These are phyloP conservation scores for Chlorophyllum brunneum DNA, from an alignment of 768 basidiomycete genomes.

Conservation along the genomic window DNA sequence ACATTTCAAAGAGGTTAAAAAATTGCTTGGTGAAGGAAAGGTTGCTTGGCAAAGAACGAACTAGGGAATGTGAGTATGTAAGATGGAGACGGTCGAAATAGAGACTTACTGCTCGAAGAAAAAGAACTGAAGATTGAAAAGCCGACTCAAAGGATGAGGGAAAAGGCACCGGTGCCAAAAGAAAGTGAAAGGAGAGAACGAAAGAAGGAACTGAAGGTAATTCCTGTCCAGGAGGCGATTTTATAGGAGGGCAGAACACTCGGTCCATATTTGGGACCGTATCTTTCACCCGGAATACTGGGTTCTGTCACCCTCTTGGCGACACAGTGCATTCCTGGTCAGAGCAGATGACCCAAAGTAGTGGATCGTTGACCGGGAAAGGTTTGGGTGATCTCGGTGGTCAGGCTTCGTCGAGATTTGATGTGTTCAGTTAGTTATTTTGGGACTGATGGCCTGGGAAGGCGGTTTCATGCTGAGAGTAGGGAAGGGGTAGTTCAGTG, in stretches of 20 bases:
- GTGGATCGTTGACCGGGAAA: neutral
- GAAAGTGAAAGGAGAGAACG: constrained; percentile 10
- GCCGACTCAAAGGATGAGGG: constrained; percentile 5
- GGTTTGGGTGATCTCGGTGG: neutral
- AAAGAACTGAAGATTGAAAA: constrained; percentile 4
- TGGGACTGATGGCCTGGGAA: neutral
- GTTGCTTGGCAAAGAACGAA: constrained; percentile 3
- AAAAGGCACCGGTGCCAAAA: constrained; percentile 11
- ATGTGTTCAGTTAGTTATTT: neutral
- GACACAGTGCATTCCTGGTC: neutral
- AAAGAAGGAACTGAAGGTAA: neutral
- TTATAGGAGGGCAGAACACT: constrained; percentile 2
- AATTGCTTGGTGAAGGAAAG: too few species aligned
- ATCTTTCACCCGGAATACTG: neutral
- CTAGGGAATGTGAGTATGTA: neutral
- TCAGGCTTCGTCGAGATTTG: neutral
- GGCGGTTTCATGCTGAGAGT: neutral
- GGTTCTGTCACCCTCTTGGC: neutral
- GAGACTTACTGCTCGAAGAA: constrained; percentile 10
- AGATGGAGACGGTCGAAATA: neutral
- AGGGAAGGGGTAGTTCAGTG: too few species aligned
- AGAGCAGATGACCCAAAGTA: neutral
- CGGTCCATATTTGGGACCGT: neutral
- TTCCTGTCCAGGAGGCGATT: neutral
- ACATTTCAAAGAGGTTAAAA: constrained; percentile 6